Evolutionary conservation across 73 alveolate species (phyloP).

Genomic region (Paramecium primaurelia): DNA sequence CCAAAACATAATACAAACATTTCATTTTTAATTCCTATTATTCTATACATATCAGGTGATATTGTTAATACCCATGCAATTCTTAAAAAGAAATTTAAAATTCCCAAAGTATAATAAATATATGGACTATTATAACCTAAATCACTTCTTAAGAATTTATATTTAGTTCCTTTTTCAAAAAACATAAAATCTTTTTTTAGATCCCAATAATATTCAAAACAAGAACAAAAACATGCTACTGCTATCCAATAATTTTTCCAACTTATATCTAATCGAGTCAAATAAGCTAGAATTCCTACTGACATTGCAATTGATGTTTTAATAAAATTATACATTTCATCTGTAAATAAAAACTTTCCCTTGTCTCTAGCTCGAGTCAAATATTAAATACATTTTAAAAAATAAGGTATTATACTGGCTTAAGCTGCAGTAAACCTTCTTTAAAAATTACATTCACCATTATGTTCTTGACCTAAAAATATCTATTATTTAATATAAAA

Average conservation of each 20-base stretch:
- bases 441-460: background rate
- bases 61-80: conserved; percentile 20
- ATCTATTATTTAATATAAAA: background rate
- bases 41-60: conserved; percentile 37
- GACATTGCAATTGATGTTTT: background rate
- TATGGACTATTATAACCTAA: conserved; percentile 25
- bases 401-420: conserved; percentile 1
- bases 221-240: background rate
- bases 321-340: conserved; percentile 33
- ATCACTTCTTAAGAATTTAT: conserved; percentile 34
- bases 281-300: conserved; percentile 8
- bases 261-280: background rate
- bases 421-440: conserved; percentile 16
- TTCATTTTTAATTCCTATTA: conserved; percentile 8
- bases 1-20: background rate
- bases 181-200: conserved; percentile 20
- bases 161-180: conserved; percentile 7
- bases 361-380: conserved; percentile 19
- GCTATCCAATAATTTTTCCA: background rate
- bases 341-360: conserved; percentile 24
- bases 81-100: conserved; percentile 33
- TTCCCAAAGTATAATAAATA: conserved; percentile 17
- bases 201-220: conserved; percentile 34
- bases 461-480: background rate
- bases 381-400: background rate